These are phyloP conservation scores for Xerocomellus intermedius DNA, from an alignment of 768 basidiomycete genomes.

Conservation along the genomic window DNA sequence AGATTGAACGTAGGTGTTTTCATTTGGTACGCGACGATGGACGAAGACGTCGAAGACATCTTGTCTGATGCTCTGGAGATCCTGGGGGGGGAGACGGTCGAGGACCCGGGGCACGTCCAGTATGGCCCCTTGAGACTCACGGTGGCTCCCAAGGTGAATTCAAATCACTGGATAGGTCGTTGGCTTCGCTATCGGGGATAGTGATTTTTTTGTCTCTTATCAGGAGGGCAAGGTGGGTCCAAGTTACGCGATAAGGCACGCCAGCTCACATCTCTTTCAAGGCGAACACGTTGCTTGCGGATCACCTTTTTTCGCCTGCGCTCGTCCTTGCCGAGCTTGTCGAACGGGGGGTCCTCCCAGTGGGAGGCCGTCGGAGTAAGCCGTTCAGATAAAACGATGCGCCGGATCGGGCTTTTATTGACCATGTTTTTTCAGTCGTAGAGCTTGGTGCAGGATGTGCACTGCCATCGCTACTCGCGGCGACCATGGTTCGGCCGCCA, in stretches of 20 bases:
- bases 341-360: constrained; percentile 50
- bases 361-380: constrained; percentile 43
- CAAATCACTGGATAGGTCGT: neutral
- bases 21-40: constrained; percentile 3
- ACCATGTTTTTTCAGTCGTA: constrained; percentile 42
- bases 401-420: neutral
- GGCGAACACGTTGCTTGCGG: constrained; percentile 71
- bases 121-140: constrained; percentile 57
- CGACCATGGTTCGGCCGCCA: constrained; percentile 45
- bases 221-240: constrained; percentile 60
- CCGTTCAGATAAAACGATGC: neutral
- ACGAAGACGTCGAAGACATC: constrained; percentile 43
- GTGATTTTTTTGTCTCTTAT: neutral
- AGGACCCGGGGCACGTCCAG: constrained; percentile 43
- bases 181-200: neutral
- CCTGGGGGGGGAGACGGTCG: constrained; percentile 43
- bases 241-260: constrained; percentile 5
- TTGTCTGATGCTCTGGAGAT: constrained; percentile 52
- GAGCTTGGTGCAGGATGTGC: constrained; percentile 72
- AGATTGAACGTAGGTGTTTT: constrained; percentile 16
- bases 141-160: constrained; percentile 55
- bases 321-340: constrained; percentile 66
- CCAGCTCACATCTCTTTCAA: constrained; percentile 20
- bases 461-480: constrained; percentile 60
- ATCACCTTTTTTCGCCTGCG: constrained; percentile 71